Evolutionary conservation across 1,139 yeast genomes (phyloP), one percentile per base, ranked within the genome.

Genomic region (Pichia cactophila): DNA sequence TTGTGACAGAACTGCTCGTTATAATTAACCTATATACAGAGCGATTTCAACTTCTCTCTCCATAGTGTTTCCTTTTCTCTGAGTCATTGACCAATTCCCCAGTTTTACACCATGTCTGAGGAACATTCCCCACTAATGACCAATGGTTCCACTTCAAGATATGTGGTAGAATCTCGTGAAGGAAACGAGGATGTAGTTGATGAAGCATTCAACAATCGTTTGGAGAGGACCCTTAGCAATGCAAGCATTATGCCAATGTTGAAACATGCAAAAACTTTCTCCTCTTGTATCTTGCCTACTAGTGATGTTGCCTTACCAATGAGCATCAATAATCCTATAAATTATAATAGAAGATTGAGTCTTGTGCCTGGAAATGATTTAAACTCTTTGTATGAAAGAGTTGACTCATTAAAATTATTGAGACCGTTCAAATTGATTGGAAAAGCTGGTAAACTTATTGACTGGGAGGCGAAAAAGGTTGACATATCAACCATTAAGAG

Each of bases 351-450:
- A 35, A 49, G 64, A 36, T 40, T 58, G 20, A 58, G 63, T 43
- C 52, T 58, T 2, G 45, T 58, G 12, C 48, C 58, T 4, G 54
- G 54, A 23, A 39, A 46, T 33, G 49, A 49, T 40, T 37, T 50
- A 11, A 54, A 53, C 31, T 52, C 53, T 35, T 45, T 61, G 14
- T 49, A 43, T 26, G 45, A 49, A 33, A 50, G 68, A 41, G 53
- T 62, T 2, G 60, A 57, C 38, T 57, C 68, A 3, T 61, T 77
- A 49, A 68, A 70, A 36, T 69, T 69, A 29, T 67, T 75, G 69
- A 66, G 89, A 46, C 83, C 89, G 0, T 69, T 69, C 37, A 70
- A 71, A 39, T 69, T 83, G 52, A 80, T 83, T 54, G 89, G 89
- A 1, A 66, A 68, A 37, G 74, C 75, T 33, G 55, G 47, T 11